phyloP scores from a whole-genome alignment of 1,284 basidiomycete genomes.

The Cryptococcus hybrid region DNA sequence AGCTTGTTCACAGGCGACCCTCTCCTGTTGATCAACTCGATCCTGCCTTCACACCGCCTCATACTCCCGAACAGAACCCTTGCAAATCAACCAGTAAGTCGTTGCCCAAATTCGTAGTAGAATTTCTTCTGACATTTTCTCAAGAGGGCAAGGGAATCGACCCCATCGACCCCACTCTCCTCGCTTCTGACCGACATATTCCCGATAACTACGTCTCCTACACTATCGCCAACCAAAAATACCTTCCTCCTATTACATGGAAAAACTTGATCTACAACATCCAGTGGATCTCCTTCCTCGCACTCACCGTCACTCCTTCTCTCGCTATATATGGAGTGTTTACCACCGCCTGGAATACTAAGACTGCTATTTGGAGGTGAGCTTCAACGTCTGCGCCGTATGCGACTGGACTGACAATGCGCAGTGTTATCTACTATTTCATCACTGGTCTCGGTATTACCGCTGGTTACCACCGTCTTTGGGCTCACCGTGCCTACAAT shows the following conservation, averaged over 20 bases:
- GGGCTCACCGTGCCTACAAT: conserved; percentile 90
- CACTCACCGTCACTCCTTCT: conserved; percentile 69
- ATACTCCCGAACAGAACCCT: conserved; percentile 20
- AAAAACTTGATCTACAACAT: conserved; percentile 67
- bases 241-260: conserved; percentile 73
- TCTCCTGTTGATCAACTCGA: conserved; percentile 22
- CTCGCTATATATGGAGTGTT: conserved; percentile 67
- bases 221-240: conserved; percentile 69
- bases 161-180: conserved; percentile 25
- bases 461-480: conserved; percentile 83
- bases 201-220: conserved; percentile 88
- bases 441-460: conserved; percentile 72
- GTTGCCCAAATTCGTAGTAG: background rate
- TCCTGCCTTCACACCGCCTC: conserved; percentile 27
- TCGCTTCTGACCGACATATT: conserved; percentile 54
- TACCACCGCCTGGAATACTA: conserved; percentile 60
- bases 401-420: background rate
- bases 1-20: conserved; percentile 9
- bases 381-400: conserved; percentile 15
- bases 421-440: conserved; percentile 71
- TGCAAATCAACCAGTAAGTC: conserved; percentile 14
- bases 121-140: background rate
- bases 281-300: conserved; percentile 70
- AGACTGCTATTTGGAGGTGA: conserved; percentile 66
- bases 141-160: conserved; percentile 12